A percentile compares a stretch with the other conserved stretches of the same genome.
Conservation (phyloP, 2,329 filamentous ascomycete genomes). For the Microthyrium microscopicum region DNA sequence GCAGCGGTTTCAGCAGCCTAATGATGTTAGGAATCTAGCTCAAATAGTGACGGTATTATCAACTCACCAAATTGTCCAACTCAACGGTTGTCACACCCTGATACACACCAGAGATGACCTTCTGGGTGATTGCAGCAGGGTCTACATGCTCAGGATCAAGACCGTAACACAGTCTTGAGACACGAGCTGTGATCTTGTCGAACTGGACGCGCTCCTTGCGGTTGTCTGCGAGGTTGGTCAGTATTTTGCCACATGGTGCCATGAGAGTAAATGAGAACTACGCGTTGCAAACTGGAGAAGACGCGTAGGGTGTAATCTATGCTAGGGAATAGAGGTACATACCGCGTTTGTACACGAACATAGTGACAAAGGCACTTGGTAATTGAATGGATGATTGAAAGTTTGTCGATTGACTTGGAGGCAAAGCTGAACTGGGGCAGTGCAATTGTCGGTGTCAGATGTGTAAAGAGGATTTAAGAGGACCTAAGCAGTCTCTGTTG, state of each 20-base stretch:
- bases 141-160: constrained; percentile 93
- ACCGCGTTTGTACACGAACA: constrained; percentile 51
- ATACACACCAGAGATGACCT: constrained; percentile 98
- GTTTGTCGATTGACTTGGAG: too few species aligned
- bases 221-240: constrained; percentile 49
- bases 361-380: too few species aligned
- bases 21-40: constrained; percentile 1
- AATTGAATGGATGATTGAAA: too few species aligned
- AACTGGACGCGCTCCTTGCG: constrained; percentile 99
- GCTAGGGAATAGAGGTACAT: constrained; percentile 15
- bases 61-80: constrained; percentile 86
- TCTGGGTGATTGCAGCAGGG: constrained; percentile 94
- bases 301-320: constrained; percentile 11
- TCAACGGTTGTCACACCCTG: constrained; percentile 94
- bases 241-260: constrained; percentile 4
- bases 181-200: constrained; percentile 94
- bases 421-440: too few species aligned
- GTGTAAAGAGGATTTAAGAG: too few species aligned
- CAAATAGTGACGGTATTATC: constrained; percentile 4
- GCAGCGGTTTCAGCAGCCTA: constrained; percentile 96
- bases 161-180: constrained; percentile 93
- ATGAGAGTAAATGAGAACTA: too few species aligned
- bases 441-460: too few species aligned
- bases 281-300: constrained; percentile 8
- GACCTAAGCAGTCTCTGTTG: too few species aligned